Conservation (phyloP, 352 stramenopile species). For the Thraustochytrium sp. region DNA sequence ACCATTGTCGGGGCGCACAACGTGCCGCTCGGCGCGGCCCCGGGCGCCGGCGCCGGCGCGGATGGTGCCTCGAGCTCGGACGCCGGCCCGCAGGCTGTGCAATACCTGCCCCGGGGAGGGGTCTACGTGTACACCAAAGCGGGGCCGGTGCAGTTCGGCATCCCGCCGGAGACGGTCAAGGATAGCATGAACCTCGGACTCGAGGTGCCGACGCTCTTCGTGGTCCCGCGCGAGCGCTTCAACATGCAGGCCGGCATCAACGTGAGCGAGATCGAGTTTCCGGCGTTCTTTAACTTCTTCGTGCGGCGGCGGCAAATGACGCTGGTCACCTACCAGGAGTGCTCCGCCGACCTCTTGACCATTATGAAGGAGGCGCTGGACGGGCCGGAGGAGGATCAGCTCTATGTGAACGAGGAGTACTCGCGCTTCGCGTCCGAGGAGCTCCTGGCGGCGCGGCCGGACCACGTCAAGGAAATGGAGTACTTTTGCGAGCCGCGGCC, state of each 20-base stretch:
- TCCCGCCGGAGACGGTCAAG: slow-evolving; percentile 94
- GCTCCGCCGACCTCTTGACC: slow-evolving; percentile 25
- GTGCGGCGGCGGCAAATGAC: slow-evolving; percentile 65
- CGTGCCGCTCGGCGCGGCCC: not conserved
- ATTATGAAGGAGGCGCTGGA: slow-evolving; percentile 43
- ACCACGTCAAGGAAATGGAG: slow-evolving; percentile 25
- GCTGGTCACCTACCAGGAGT: slow-evolving; percentile 38
- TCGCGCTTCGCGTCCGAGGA: slow-evolving; percentile 21
- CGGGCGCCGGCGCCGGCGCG: not conserved
- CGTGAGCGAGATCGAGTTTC: slow-evolving; percentile 93
- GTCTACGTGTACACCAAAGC: slow-evolving; percentile 46
- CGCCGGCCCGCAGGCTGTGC: not conserved
- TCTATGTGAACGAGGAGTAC: slow-evolving; percentile 37
- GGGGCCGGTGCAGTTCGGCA: slow-evolving; percentile 76
- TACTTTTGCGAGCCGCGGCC: slow-evolving; percentile 26
- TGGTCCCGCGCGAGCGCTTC: slow-evolving; percentile 91
- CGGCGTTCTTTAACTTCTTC: slow-evolving; percentile 95
- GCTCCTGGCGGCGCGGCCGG: not conserved
- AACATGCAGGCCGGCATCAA: slow-evolving; percentile 90
- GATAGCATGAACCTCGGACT: slow-evolving; percentile 89
- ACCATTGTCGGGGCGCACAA: not conserved
- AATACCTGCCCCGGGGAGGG: slow-evolving; percentile 10
- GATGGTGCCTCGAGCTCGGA: not conserved
- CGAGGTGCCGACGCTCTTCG: slow-evolving; percentile 83
- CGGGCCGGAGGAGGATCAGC: slow-evolving; percentile 29